These are phyloP conservation scores for Talaromyces verruculosus DNA, from an alignment of 2,329 filamentous ascomycete genomes.

Conservation along the genomic window DNA sequence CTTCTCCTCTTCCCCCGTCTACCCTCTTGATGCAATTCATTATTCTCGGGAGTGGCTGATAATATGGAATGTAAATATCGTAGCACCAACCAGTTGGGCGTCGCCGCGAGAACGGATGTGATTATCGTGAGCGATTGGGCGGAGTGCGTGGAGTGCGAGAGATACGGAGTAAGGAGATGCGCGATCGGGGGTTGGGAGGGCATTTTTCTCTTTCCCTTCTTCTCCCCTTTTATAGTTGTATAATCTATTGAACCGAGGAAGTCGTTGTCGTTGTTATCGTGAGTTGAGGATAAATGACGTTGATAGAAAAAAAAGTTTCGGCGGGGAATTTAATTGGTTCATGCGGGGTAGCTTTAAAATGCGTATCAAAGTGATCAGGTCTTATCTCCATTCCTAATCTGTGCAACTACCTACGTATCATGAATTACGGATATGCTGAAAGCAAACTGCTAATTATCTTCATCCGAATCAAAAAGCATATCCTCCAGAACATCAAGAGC, in stretches of 20 bases:
- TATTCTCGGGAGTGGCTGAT: slow-evolving; percentile 16
- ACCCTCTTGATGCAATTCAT: background rate
- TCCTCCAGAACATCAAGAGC: slow-evolving; percentile 29
- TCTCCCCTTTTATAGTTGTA: background rate
- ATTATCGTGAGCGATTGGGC: slow-evolving; percentile 43
- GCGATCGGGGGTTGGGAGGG: slow-evolving; percentile 43
- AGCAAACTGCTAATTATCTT: background rate
- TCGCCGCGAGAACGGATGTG: slow-evolving; percentile 48
- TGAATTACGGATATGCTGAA: background rate
- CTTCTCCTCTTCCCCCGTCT: background rate
- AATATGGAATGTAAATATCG: slow-evolving; percentile 54
- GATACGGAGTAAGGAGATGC: slow-evolving; percentile 29
- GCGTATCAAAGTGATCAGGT: background rate
- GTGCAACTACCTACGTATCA: background rate
- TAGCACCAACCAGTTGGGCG: slow-evolving; percentile 58
- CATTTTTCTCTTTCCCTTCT: slow-evolving; percentile 25
- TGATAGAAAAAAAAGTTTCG: slow-evolving; percentile 16
- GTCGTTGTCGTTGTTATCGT: background rate
- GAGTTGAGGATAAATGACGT: background rate
- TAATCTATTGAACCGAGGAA: too few species aligned
- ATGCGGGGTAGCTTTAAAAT: slow-evolving; percentile 15
- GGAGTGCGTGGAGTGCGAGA: slow-evolving; percentile 22
- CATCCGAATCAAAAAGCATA: slow-evolving; percentile 16
- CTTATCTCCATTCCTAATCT: background rate
- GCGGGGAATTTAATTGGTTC: slow-evolving; percentile 17